phyloP scores from a whole-genome alignment of 2,329 filamentous ascomycete species.

The Dothistroma pini region DNA sequence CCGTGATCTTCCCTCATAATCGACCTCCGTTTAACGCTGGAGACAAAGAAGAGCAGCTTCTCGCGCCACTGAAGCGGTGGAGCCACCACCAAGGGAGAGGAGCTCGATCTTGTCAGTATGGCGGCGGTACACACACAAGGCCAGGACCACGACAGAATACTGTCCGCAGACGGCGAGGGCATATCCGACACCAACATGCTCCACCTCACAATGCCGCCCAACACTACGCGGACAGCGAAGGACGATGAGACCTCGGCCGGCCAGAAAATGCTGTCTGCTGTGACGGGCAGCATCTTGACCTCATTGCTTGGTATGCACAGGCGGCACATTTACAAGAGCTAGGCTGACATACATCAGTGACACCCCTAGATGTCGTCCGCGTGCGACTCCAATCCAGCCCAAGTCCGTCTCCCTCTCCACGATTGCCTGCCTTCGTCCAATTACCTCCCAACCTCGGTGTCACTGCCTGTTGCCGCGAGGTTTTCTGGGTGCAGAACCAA shows the following conservation, averaged over 20 bases:
- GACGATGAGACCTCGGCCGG: constrained; percentile 68
- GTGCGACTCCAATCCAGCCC: constrained; percentile 85
- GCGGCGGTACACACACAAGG: constrained; percentile 31
- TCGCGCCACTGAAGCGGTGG: constrained; percentile 17
- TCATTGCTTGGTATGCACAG: constrained; percentile 70
- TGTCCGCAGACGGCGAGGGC: constrained; percentile 5
- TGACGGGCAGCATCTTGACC: constrained; percentile 84
- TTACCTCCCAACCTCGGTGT: constrained; percentile 84
- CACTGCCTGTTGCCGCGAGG: constrained; percentile 91
- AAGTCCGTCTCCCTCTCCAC: constrained; percentile 51
- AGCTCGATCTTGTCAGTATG: constrained; percentile 12
- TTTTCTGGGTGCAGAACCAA: constrained; percentile 91
- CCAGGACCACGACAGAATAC: constrained; percentile 40
- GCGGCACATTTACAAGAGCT: neutral
- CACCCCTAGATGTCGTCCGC: constrained; percentile 92
- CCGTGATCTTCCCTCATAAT: neutral
- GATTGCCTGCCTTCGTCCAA: constrained; percentile 56
- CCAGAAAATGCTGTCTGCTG: constrained; percentile 94
- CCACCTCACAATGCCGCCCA: constrained; percentile 9
- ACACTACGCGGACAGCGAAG: constrained; percentile 17
- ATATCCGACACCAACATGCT: constrained; percentile 2
- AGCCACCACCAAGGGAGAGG: constrained; percentile 13
- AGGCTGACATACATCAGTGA: constrained; percentile 56
- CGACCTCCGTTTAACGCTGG: neutral
- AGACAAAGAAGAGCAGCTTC: constrained; percentile 9